Evolutionary conservation across 2,329 filamentous ascomycete species (phyloP).

Genomic region (Trichoderma guizhouense): DNA sequence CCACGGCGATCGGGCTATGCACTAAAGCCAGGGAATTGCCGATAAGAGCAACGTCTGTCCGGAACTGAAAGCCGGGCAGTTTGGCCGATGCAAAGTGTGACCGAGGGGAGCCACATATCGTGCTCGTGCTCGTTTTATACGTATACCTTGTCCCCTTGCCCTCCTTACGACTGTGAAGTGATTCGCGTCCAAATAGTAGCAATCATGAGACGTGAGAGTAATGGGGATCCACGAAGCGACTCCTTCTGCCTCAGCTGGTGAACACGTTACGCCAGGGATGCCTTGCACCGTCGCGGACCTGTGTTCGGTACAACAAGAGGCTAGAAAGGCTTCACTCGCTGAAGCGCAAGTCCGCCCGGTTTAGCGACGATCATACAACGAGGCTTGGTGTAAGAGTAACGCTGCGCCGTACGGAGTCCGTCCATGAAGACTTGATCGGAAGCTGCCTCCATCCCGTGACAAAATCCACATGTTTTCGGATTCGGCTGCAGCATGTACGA

Average conservation of each 20-base stretch:
- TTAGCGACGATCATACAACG: neutral
- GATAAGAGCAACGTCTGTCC: neutral
- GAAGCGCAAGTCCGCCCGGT: neutral
- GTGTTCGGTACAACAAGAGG: neutral
- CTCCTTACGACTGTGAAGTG: neutral
- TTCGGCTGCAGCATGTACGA: neutral
- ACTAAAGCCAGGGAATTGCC: neutral
- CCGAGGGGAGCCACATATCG: neutral
- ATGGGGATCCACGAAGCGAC: neutral
- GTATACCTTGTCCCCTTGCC: neutral
- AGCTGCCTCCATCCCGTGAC: slow-evolving; percentile 8
- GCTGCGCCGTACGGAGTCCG: neutral
- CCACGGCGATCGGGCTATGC: neutral
- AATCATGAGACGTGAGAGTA: neutral
- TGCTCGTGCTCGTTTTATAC: neutral
- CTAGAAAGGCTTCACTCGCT: neutral
- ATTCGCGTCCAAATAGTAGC: neutral
- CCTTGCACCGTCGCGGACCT: neutral
- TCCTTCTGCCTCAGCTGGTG: neutral
- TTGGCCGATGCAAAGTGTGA: neutral
- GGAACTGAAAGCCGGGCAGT: neutral
- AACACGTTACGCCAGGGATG: neutral
- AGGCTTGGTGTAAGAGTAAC: neutral
- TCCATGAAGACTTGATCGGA: neutral
- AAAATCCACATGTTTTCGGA: neutral